These are phyloP conservation scores for Urtica urens DNA, from an alignment of 306 rosid species.

Conservation along the genomic window DNA sequence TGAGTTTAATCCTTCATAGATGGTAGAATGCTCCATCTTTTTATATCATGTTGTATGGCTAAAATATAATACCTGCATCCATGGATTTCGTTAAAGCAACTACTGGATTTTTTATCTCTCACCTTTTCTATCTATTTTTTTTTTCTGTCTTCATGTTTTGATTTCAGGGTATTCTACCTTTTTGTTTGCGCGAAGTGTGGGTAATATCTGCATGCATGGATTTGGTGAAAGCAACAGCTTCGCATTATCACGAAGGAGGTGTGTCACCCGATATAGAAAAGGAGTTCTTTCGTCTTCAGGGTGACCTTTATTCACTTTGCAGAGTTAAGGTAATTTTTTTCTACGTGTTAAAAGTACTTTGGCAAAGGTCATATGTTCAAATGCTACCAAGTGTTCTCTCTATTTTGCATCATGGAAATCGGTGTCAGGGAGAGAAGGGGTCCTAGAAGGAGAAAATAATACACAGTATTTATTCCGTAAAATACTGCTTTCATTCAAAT, in stretches of 20 bases:
- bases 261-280: conserved; percentile 66
- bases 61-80: too few species aligned
- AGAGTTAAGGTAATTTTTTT: conserved; percentile 67
- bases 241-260: conserved; percentile 56
- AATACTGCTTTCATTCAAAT: too few species aligned
- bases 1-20: too few species aligned
- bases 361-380: too few species aligned
- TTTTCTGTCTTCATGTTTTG: conserved; percentile 31
- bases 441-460: too few species aligned
- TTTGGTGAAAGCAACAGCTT: conserved; percentile 57
- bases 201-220: conserved; percentile 79
- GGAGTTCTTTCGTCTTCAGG: conserved; percentile 79
- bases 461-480: too few species aligned
- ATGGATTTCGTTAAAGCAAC: conserved; percentile 15
- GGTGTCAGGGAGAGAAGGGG: too few species aligned
- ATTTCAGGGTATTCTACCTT: conserved; percentile 74
- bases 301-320: conserved; percentile 86
- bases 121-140: conserved; percentile 6
- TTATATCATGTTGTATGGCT: not conserved
- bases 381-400: too few species aligned
- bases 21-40: too few species aligned
- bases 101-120: conserved; percentile 8
- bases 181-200: conserved; percentile 97
- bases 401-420: too few species aligned
- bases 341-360: conserved; percentile 15